Conservation (phyloP, 345 rosid genomes). For the Zanthoxylum bungeanum region DNA sequence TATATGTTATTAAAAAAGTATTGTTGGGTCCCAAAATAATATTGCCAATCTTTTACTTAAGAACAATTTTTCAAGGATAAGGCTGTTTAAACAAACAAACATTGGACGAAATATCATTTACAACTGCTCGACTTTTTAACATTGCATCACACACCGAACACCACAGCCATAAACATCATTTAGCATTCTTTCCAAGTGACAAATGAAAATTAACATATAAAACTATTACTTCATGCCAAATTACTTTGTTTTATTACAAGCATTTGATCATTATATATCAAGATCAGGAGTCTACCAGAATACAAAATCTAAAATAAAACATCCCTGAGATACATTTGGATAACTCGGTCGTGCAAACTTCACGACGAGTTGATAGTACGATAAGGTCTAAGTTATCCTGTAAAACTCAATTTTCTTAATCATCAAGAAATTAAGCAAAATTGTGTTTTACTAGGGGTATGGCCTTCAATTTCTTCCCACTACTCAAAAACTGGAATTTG, state of each 20-base stretch:
- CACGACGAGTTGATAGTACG: background rate
- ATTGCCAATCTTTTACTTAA: too few species aligned
- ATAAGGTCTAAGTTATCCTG: background rate
- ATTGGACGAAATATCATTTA: too few species aligned
- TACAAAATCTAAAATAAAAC: background rate
- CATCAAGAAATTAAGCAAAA: background rate
- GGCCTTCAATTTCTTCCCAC: background rate
- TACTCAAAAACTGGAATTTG: slow-evolving; percentile 43
- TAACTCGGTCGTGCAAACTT: background rate
- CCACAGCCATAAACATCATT: too few species aligned
- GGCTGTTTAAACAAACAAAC: too few species aligned
- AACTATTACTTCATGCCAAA: background rate
- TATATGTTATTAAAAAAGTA: too few species aligned
- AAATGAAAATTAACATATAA: background rate
- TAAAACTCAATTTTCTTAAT: background rate
- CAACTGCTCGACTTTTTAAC: too few species aligned
- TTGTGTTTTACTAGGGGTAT: background rate
- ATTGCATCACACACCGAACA: too few species aligned
- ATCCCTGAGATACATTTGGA: background rate
- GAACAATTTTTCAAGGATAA: too few species aligned
- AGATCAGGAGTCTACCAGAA: background rate
- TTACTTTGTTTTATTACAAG: background rate
- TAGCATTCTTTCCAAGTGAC: background rate
- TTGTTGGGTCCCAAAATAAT: too few species aligned
- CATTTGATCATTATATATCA: background rate